Conservation (phyloP, 352 stramenopile species). For the Pythium myriotylum region DNA sequence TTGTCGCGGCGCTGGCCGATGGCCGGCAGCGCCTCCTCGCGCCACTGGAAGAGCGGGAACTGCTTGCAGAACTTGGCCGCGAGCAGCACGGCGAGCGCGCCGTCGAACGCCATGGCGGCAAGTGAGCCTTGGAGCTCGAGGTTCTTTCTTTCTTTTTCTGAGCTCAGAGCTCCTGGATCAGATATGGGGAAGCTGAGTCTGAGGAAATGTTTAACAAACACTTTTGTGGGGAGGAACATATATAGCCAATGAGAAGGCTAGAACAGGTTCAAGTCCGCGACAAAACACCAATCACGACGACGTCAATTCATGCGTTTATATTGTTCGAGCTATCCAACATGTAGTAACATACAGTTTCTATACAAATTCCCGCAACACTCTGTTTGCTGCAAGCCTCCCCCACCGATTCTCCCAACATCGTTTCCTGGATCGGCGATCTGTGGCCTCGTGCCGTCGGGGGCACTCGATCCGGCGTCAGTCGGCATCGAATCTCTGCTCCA, state of each 20-base stretch:
- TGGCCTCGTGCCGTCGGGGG: constrained; percentile 20
- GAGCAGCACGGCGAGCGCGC: constrained; percentile 66
- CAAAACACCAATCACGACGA: constrained; percentile 5
- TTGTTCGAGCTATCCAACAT: background rate
- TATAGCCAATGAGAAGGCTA: background rate
- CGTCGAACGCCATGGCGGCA: constrained; percentile 47
- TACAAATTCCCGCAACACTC: constrained; percentile 12
- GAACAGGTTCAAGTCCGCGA: constrained; percentile 10
- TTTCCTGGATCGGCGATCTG: constrained; percentile 18
- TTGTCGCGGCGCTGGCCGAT: constrained; percentile 67
- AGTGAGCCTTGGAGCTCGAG: too few relatives aligned
- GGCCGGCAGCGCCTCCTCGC: constrained; percentile 60
- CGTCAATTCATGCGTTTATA: constrained; percentile 14
- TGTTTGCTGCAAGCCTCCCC: too few relatives aligned
- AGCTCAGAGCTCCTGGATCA: constrained; percentile 14
- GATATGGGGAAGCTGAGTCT: constrained; percentile 3
- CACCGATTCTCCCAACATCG: too few relatives aligned
- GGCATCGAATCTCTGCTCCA: constrained; percentile 2
- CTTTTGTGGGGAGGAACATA: background rate
- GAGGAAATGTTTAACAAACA: background rate
- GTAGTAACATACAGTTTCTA: too few relatives aligned
- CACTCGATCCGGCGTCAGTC: constrained; percentile 13
- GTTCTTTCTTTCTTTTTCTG: constrained; percentile 6
- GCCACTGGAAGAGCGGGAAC: constrained; percentile 72
- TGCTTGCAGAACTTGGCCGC: constrained; percentile 74